Conservation (phyloP, 2,329 filamentous ascomycete genomes). For the Pleurostoma richardsiae region DNA sequence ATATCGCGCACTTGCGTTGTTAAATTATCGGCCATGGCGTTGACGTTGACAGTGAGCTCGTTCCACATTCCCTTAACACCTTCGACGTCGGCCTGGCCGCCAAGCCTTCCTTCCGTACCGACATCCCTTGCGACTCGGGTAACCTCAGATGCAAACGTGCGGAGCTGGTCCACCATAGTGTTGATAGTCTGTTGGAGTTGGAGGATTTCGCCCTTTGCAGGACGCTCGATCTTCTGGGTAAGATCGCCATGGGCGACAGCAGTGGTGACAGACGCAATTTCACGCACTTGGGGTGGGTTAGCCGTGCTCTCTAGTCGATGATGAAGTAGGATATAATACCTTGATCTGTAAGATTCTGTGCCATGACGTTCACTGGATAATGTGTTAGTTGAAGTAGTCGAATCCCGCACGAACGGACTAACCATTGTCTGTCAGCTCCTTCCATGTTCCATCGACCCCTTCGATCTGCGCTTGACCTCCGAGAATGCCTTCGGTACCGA, state of each 20-base stretch:
- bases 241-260: constrained; percentile 79
- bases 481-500: constrained; percentile 91
- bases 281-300: constrained; percentile 51
- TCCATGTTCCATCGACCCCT: constrained; percentile 95
- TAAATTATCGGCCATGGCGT: constrained; percentile 83
- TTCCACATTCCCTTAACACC: constrained; percentile 88
- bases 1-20: constrained; percentile 93
- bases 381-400: neutral
- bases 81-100: constrained; percentile 77
- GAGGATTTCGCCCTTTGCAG: constrained; percentile 75
- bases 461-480: constrained; percentile 92
- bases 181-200: constrained; percentile 84
- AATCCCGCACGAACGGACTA: constrained; percentile 13
- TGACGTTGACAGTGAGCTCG: constrained; percentile 79
- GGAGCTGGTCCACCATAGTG: constrained; percentile 82
- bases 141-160: constrained; percentile 80
- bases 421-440: constrained; percentile 88
- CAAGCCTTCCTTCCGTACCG: constrained; percentile 77
- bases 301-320: neutral
- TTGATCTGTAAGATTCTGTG: constrained; percentile 76
- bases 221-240: constrained; percentile 78
- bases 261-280: constrained; percentile 80
- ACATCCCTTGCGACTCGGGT: constrained; percentile 79
- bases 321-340: constrained; percentile 30
- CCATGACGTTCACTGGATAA: constrained; percentile 70